Evolutionary conservation across 495 filamentous ascomycete species (phyloP).

Genomic region (Aspergillus carlsbadensis): DNA sequence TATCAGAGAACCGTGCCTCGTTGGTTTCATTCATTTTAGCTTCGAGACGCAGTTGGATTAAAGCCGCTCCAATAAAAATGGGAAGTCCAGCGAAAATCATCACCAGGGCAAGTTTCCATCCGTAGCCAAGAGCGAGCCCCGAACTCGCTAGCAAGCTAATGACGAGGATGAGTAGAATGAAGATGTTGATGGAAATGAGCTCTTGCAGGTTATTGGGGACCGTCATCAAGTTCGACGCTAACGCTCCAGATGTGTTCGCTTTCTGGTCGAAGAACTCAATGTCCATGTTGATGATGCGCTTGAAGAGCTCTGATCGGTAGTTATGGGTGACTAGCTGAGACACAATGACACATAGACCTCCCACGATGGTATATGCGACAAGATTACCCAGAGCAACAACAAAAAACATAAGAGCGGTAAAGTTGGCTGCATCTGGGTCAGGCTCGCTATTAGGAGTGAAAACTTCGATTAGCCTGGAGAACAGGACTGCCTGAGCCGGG

Average conservation of each 20-base stretch:
- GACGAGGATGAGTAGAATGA: conserved; percentile 69
- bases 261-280: conserved; percentile 85
- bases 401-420: conserved; percentile 65
- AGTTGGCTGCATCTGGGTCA: conserved; percentile 32
- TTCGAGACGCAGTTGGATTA: conserved; percentile 74
- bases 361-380: conserved; percentile 51
- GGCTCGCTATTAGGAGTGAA: conserved; percentile 22
- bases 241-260: conserved; percentile 76
- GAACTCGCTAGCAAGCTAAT: conserved; percentile 42
- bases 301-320: conserved; percentile 76
- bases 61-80: conserved; percentile 31
- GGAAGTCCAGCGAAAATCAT: conserved; percentile 43
- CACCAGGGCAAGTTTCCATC: conserved; percentile 58
- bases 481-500: conserved; percentile 29
- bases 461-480: conserved; percentile 25
- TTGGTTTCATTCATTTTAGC: conserved; percentile 66
- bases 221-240: conserved; percentile 55
- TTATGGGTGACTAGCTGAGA: conserved; percentile 69
- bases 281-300: conserved; percentile 87
- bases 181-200: conserved; percentile 76
- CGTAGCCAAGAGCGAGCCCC: conserved; percentile 31
- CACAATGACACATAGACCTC: conserved; percentile 52
- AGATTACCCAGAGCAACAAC: conserved; percentile 50
- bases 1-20: conserved; percentile 36
- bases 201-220: conserved; percentile 80